Evolutionary conservation across 352 stramenopile genomes (phyloP), one percentile per base, ranked within the genome.

Genomic region (Globisporangium paddicum): DNA sequence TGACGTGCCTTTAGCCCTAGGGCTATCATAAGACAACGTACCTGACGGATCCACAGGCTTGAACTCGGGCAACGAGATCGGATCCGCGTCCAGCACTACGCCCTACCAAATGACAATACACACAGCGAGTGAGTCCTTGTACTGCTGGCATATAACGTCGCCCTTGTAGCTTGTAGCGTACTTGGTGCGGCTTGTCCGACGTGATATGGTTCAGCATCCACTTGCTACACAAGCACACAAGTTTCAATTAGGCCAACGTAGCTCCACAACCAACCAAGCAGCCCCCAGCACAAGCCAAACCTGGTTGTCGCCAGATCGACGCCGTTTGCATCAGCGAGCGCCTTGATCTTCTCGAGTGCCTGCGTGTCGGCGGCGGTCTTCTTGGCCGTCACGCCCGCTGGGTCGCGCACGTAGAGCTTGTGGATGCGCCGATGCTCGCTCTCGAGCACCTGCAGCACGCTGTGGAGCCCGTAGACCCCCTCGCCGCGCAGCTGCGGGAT

Each of bases 201-300:
- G 82, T 90, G 37, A 90, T 85, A 42, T 90, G 78, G 54, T 93
- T 93, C 14, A 93, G 63, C 77, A 86, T 89, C 81, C 81, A 91
- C 67, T 93, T 93, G 70, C 77, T 91, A n/a, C n/a, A 14, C 41
- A 58, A 5, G 21, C n/a, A 56, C 14, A 45, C 1, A 60, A 5
- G 14, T 38, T 38, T 38, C 14, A 10, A 38, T 38, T 38, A 38
- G 34, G n/a, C n/a, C n/a, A n/a, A n/a, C 34, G 34, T 13, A 38
- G 34, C 34, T 28, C 23, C 3, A 16, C 40, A 46, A 44, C 60
- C 13, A 57, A 13, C n/a, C n/a, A 6, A 63, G 34, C 5, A 68
- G 26, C 11, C 14, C 3, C 60, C 18, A 18, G 47, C 46, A n/a
- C 42, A 3, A 37, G 14, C 5, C 26, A 14, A 53, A 75, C 70